Evolutionary conservation across 2,329 filamentous ascomycete species (phyloP), one percentile per base, ranked within the genome.

Genomic region (Didymella glomerata): DNA sequence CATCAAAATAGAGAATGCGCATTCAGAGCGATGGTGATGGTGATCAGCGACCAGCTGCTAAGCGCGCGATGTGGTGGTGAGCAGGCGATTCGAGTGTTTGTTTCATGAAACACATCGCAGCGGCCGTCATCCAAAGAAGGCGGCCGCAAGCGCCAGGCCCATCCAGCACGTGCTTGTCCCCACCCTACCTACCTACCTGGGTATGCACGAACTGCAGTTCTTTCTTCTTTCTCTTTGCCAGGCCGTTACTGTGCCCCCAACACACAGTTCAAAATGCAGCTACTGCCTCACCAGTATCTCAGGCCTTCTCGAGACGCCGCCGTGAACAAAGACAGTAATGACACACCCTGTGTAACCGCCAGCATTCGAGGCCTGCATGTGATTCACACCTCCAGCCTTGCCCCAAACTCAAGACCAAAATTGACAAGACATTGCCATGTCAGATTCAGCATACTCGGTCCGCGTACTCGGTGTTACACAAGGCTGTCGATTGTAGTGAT

Each of bases 81-180:
- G 24, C 22, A 24, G 45, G 55, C 45, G 49, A 58, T 49, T 46
- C 57, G 48, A 56, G 50, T 55, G 48, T 30, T 47, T 56, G 57
- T 61, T 64, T 64, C 46, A 60, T 60, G 61, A 64, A 64, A 61
- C 58, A 60, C 30, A 54, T 50, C 45, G 46, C 53, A 48, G 61
- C 57, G 54, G 57, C 47, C 46, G 48, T 46, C 32, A 51, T 32
- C 34, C 45, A 52, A 25, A 53, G 28, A 52, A 47, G 44, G 28
- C 47, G 40, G 59, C 52, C 48, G 58, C 54, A 54, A 52, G 46
- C 55, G 56, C 50, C 49, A 57, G 34, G 58, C 61, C 55, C 50
- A 49, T 53, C 28, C 54, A 52, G 59, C 62, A 64, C 55, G 53
- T 62, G 58, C 55, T 41, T 44, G 18, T 42, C 30, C 41, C 51